These are phyloP conservation scores for Hysterium pulicare DNA, from an alignment of 2,329 filamentous ascomycete species.

Conservation along the genomic window DNA sequence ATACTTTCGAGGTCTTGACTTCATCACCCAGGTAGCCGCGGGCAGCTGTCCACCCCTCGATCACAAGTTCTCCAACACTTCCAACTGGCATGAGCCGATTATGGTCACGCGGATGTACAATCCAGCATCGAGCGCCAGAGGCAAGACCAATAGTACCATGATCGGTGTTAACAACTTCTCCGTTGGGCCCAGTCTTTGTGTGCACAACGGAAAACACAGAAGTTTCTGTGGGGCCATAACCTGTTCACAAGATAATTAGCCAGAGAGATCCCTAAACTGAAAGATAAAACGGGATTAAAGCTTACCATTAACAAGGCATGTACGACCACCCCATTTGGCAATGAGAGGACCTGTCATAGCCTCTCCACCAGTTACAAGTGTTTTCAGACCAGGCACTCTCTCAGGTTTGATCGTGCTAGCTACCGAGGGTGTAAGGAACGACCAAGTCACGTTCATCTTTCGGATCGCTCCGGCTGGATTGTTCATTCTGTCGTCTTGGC, in stretches of 20 bases:
- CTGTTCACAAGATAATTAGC: constrained; percentile 12
- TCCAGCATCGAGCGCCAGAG: constrained; percentile 34
- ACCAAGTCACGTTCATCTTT: constrained; percentile 26
- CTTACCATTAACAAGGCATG: constrained; percentile 44
- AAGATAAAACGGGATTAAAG: too few species aligned
- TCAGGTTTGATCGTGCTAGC: constrained; percentile 40
- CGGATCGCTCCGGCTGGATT: constrained; percentile 45
- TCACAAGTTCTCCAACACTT: constrained; percentile 27
- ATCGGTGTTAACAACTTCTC: constrained; percentile 24
- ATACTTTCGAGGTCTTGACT: constrained; percentile 22
- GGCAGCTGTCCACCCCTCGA: constrained; percentile 20
- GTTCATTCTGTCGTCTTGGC: constrained; percentile 53
- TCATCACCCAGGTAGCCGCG: constrained; percentile 19
- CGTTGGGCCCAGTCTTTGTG: constrained; percentile 22
- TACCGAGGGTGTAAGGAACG: constrained; percentile 30
- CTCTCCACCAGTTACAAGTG: constrained; percentile 46
- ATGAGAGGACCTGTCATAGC: constrained; percentile 39
- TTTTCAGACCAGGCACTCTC: constrained; percentile 40
- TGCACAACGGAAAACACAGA: constrained; percentile 23
- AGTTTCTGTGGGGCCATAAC: constrained; percentile 33
- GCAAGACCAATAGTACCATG: constrained; percentile 28
- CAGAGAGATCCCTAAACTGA: too few species aligned
- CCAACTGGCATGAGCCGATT: constrained; percentile 33
- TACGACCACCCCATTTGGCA: constrained; percentile 41
- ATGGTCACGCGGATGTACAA: constrained; percentile 40